Base-by-base conservation (phyloP, 2,329 filamentous ascomycete genomes). In the Sphaerulina vaccinii region DNA sequence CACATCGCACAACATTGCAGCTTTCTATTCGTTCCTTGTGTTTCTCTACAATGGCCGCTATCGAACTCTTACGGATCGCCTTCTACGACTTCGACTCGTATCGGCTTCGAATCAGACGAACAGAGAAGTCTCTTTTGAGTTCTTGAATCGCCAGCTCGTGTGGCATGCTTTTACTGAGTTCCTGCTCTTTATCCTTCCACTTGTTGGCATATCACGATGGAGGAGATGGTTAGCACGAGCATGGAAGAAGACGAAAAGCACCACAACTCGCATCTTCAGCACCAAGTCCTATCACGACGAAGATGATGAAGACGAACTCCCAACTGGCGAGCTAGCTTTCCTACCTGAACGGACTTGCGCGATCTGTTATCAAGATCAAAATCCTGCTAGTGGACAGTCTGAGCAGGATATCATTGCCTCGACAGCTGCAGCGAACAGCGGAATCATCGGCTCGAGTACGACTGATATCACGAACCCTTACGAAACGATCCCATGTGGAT, bases 131-230 rank as follows among this genome's bases (percentile, higher is more conserved):
- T 95, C 89, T 1, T 97, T 99, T 68, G 93, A 99, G 72, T 97
- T 96, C 65, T 82, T 97, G 43, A 99, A 99, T 70, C 85, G 93
- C 41, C 93, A 99, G 73, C 83, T 99, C 9, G 93, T 99, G 32
- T 99, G 93, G 93, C 93, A 99, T 72, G 93, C 93, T n/a, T 96
- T 99, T 65, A 99, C 93, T 21, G 93, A 99, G 69, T 99, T 99
- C 64, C 77, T 99, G n/a, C 81, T 99, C 24, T 99, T 97, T 70
- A 81, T 97, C 15, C 79, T 99, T n/a, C 93, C 93, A 0, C 80
- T 99, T n/a, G 88, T 99, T 36, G 93, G 93, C 45, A 92, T 99
- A 61, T 86, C 88, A 65, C 83, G 90, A 59, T 99, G 93, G 93
- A 83, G 90, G 52, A 81, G 91, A 60, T 96, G 92, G 86, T 76